Evolutionary conservation across 768 basidiomycete genomes (phyloP), one percentile per base, ranked within the genome.

Genomic region (Tricholoma flavovirens): DNA sequence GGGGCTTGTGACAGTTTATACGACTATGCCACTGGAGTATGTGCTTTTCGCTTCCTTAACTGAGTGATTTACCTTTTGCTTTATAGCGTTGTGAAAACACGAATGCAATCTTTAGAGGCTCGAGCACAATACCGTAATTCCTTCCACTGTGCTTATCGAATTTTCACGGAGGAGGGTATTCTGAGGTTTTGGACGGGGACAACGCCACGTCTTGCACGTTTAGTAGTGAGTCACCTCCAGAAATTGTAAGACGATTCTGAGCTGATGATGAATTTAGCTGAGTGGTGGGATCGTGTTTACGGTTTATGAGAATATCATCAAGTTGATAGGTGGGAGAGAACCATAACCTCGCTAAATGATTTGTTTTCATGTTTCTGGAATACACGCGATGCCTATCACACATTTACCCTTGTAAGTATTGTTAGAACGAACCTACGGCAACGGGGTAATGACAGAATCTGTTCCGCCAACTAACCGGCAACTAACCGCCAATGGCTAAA

Each of bases 121-220:
- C 77, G 82, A 9, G 72, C 77, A 21, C 87, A 93, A 57, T 99
- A 98, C 68, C 83, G 86, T 35, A 98, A 99, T 66, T 87, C 94
- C 2, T 90, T 98, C 74, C 94, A 98, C 64, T 98, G 96, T 63
- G 95, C 86, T 4, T 96, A 97, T 66, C 81, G 95, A 46, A 94
- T 98, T 66, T 85, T 93, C 60, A 93, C 87, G 0, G 96, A 98
- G 69, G 94, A 98, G 65, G 97, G 97, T 2, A 61, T 97, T 6
- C 63, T 83, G n/a, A 81, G 88, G 49, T 97, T 99, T 71, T 99
- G 97, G 97, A 90, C 89, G 3, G 97, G 97, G 2, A 93, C 96
- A 6, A 96, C 95, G 4, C 97, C 97, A 0, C 75, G 96, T 58
- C 70, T 99, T 24, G 83, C 83, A 6, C 80, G 97, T 26, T 69